Evolutionary conservation across 805 yeast genomes (phyloP), one percentile per base, ranked within the genome.

Genomic region (Nakazawaea peltata): DNA sequence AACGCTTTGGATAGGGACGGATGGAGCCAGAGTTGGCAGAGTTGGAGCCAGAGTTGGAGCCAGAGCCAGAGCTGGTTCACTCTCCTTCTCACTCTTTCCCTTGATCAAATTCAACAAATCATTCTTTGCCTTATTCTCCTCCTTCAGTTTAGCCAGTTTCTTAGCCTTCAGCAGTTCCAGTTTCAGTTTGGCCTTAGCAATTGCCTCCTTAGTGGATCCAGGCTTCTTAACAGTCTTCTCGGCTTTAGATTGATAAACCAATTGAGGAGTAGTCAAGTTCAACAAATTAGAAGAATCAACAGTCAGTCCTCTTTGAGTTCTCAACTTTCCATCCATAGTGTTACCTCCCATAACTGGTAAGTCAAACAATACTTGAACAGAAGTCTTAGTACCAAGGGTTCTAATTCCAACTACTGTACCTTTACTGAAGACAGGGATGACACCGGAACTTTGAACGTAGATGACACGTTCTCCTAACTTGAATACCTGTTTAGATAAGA

Each of bases 391-490:
- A 28, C 84, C 85, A 27, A 74, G 65, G 4, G 71, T 58, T 17
- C 59, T 59, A 37, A 71, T 63, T 7, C 82, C 80, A 33, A 84
- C 81, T 36, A 92, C 94, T 1, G 96, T 87, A 54, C 99, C 99
- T 49, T 81, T 81, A 18, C 84, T 70, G 51, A 81, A 86, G 38
- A 79, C 59, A 19, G 96, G 95, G 12, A 88, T 95, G 50, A 84
- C 86, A 34, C 97, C 97, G 17, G 83, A 76, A 47, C 79, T 83
- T 47, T 81, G 81, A 16, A 86, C 82, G 45, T 84, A 87, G 17
- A 83, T 71, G 21, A 92, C 85, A 41, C 98, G 73, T 51, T 92
- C 97, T 48, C 98, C 98, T 16, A 92, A 65, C 19, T 71, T 69
- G 53, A 92, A 92, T 30, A 67, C 60, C 61, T 92, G 99, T 27